Evolutionary conservation across 148 eudicot genomes (phyloP), one percentile per base, ranked within the genome.

Genomic region (Chenopodium quinoa): DNA sequence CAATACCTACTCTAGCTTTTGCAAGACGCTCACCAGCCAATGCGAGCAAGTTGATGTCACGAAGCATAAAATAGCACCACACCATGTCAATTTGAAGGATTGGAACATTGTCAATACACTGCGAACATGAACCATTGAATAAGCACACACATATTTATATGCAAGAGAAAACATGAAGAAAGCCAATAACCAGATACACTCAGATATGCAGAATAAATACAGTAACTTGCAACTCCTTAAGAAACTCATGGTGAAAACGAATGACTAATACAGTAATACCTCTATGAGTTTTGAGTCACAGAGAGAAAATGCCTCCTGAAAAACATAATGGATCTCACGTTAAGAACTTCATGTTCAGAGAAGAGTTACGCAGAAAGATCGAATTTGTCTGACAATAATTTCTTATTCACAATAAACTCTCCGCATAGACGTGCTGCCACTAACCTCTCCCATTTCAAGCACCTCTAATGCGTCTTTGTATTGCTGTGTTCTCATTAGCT

Each of bases 1-100:
- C 91, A 79, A 95, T 88, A 63, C 97, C 98, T 78, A 77, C 71
- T 82, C 96, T 91, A 69, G 99, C 99, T 86, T 89, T 88, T 73
- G 90, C 88, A 83, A 95, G 99, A 70, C 97, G 97, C 71, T 88
- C 83, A 27, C 97, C 97, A 32, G 99, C 99, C 52, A 85, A 87
- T 58, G 99, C 90, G 29, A 95, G 93, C 89, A 89, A 90, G 78
- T 88, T 92, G 78, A 95, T 91, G 77, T 95, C 97, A 78, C 90
- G 92, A 76, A 95, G 95, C 99, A 95, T 93, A 75, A 95, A 95
- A 80, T 95, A 93, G 89, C 99, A 95, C 99, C 99, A 95, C 50
- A 93, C 97, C 87, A 92, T 93, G 84, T 95, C 97, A 71, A 93
- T 92, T 90, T 95, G 97, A 72, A 95, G 93, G 77, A 95, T 92